Evolutionary conservation across 2,329 filamentous ascomycete species (phyloP), one percentile per base, ranked within the genome.

Genomic region (Claviceps sp.): DNA sequence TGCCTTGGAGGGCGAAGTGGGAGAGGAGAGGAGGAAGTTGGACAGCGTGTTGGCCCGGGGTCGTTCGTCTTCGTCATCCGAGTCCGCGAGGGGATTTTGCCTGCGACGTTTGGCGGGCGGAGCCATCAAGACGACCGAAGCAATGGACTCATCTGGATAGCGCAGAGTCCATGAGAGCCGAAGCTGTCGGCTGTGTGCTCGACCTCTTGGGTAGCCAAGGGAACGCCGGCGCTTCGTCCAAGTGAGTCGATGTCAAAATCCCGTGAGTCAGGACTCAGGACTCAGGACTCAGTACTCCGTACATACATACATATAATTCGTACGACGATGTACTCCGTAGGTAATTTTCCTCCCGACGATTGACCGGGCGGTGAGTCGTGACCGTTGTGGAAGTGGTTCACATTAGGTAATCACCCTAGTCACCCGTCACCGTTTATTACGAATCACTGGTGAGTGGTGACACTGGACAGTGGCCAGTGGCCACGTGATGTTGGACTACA

Each of bases 31-130:
- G 30, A 80, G 66, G 56, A 76, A 81, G 58, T 76, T 76, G 53
- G 68, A 68, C 26, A 81, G 63, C 22, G 73, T 78, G 56, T 78
- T 71, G 51, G 69, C 58, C 57, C 61, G 64, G 40, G 62, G 61
- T 24, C 60, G 63, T 51, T 76, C 71, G 57, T 76, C 72, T 57
- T 78, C 73, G 56, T 76, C 72, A 50, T 75, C 75, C 45, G 71
- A 71, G 56, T 66, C 66, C 50, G 73, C 70, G 55, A 80, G 65
- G 60, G 76, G 66, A 64, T 77, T 80, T 59, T 74, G 76, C 71
- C 73, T 78, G 59, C 75, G 76, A 64, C 80, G 75, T 68, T 79
- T 80, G 63, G 76, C 69, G 56, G 75, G 73, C 66, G 77, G 76
- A 61, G 75, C 74, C 78, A 81, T 81, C 59, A 67, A 58, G 61